phyloP scores from a whole-genome alignment of 2,329 filamentous ascomycete species.

The Penicillium sp. region DNA sequence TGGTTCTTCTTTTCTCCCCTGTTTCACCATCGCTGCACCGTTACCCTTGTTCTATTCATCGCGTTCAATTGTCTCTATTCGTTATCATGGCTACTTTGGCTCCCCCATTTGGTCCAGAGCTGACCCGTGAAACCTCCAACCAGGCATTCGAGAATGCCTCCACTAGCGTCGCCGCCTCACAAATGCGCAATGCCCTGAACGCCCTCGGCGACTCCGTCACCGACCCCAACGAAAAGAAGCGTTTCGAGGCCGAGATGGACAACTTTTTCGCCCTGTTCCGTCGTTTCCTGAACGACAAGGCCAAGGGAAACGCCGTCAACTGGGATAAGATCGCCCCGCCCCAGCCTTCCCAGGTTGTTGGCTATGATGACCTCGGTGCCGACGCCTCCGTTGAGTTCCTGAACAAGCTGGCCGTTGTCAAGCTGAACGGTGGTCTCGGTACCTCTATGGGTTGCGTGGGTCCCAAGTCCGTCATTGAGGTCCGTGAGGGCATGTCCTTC shows the following conservation, averaged over 20 bases:
- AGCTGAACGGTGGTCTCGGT: slow-evolving; percentile 98
- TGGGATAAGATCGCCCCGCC: slow-evolving; percentile 97
- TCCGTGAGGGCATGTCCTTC: slow-evolving; percentile 99
- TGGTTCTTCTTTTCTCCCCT: background rate
- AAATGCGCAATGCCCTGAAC: slow-evolving; percentile 98
- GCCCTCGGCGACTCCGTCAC: slow-evolving; percentile 84
- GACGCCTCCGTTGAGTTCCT: slow-evolving; percentile 89
- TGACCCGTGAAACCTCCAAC: slow-evolving; percentile 5
- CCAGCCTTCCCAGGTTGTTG: slow-evolving; percentile 87
- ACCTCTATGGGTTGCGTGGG: slow-evolving; percentile 99
- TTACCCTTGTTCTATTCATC: background rate
- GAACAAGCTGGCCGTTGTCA: slow-evolving; percentile 95
- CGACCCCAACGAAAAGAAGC: slow-evolving; percentile 69
- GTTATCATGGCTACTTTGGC: slow-evolving; percentile 1
- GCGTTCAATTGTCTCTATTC: background rate
- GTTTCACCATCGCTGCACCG: background rate
- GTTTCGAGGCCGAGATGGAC: slow-evolving; percentile 99
- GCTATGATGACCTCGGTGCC: slow-evolving; percentile 87
- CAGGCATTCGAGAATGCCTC: slow-evolving; percentile 99
- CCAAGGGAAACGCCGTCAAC: slow-evolving; percentile 92
- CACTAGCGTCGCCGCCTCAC: slow-evolving; percentile 93
- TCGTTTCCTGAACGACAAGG: slow-evolving; percentile 97
- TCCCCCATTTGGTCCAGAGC: background rate
- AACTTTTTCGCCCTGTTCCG: slow-evolving; percentile 99
- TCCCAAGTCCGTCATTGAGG: slow-evolving; percentile 98